A percentile compares a stretch with the other conserved stretches of the same genome.
Conservation (phyloP, 2,329 filamentous ascomycete genomes). For the Colletotrichum chlorophyti region DNA sequence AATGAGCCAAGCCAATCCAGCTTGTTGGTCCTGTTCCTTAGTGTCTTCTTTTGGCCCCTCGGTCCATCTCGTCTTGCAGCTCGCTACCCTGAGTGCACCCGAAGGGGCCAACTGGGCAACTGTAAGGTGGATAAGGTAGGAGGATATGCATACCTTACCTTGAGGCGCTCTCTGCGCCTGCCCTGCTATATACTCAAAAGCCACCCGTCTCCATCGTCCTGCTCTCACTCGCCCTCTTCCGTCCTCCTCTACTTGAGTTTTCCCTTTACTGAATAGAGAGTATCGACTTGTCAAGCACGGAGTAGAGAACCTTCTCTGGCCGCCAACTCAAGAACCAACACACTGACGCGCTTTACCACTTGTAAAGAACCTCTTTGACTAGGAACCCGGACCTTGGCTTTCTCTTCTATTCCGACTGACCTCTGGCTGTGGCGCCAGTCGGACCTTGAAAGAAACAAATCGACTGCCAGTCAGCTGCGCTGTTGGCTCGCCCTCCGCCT, state of each 20-base stretch:
- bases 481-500: neutral
- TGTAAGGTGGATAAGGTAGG: constrained; percentile 16
- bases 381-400: neutral
- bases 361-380: constrained; percentile 3
- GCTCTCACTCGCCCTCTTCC: constrained; percentile 10
- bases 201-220: constrained; percentile 22
- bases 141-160: constrained; percentile 12
- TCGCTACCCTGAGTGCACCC: constrained; percentile 27
- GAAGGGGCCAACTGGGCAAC: constrained; percentile 16
- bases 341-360: neutral
- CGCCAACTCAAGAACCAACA: neutral
- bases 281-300: neutral
- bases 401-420: constrained; percentile 8
- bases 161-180: constrained; percentile 24
- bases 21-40: constrained; percentile 30
- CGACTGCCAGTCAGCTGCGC: constrained; percentile 1
- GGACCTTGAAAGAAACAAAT: constrained; percentile 19
- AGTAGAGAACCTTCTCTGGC: neutral
- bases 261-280: neutral
- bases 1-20: constrained; percentile 31
- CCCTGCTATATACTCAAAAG: constrained; percentile 25
- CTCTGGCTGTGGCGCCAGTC: constrained; percentile 12
- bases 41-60: constrained; percentile 29
- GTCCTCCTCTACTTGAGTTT: neutral
- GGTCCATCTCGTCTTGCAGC: constrained; percentile 30